Percentiles rank a stretch among this genome's conserved stretches.
These are phyloP conservation scores for Dothistroma pini DNA, from an alignment of 2,329 filamentous ascomycete species.

Conservation along the genomic window DNA sequence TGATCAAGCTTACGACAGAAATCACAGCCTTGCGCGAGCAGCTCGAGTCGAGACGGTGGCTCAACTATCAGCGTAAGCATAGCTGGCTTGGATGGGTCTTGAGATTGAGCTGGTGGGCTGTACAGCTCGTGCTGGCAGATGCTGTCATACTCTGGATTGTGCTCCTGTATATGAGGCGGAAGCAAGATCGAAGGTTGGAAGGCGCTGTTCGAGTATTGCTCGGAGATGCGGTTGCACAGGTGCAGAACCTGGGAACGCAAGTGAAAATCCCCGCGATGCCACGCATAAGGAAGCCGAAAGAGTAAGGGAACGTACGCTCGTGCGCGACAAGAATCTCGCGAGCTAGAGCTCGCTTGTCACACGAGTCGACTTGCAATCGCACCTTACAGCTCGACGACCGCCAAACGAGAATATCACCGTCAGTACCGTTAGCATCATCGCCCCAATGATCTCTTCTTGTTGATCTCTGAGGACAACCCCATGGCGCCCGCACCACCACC, in stretches of 20 bases:
- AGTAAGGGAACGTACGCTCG: constrained; percentile 5
- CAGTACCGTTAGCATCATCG: background rate
- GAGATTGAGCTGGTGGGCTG: constrained; percentile 64
- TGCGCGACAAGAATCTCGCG: background rate
- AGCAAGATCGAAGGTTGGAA: constrained; percentile 68
- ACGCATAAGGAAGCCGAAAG: constrained; percentile 21
- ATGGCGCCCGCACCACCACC: background rate
- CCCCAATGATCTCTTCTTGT: background rate
- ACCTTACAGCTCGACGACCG: background rate
- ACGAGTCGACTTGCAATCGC: background rate
- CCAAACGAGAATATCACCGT: background rate
- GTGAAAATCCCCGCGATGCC: constrained; percentile 34
- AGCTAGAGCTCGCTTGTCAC: background rate
- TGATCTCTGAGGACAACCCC: background rate
- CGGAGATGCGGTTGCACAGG: constrained; percentile 42
- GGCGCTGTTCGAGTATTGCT: constrained; percentile 67
- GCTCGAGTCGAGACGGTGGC: constrained; percentile 71
- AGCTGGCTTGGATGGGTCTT: constrained; percentile 66
- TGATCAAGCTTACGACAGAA: constrained; percentile 88
- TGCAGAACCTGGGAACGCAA: constrained; percentile 31
- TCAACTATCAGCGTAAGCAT: constrained; percentile 61
- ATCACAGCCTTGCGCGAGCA: constrained; percentile 90
- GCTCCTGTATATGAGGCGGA: constrained; percentile 67
- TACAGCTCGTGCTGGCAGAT: constrained; percentile 74
- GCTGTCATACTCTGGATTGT: constrained; percentile 61